phyloP scores from a whole-genome alignment of 495 filamentous ascomycete genomes.

The Penicillium silybi region DNA sequence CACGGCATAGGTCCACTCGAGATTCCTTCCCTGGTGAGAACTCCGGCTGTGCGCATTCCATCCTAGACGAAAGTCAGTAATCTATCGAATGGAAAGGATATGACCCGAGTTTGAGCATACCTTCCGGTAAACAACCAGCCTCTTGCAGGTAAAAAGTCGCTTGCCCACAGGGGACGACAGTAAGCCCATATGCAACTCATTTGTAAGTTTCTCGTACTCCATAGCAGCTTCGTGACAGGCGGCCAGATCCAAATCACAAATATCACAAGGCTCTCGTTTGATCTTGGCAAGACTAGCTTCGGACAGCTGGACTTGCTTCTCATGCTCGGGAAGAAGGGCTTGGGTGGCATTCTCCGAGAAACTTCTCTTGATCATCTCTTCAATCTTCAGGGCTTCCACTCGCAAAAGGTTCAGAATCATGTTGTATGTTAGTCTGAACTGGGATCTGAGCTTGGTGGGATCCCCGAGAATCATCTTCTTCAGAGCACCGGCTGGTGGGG shows the following conservation, averaged over 20 bases:
- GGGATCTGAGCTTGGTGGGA: slow-evolving; percentile 89
- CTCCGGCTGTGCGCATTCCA: slow-evolving; percentile 71
- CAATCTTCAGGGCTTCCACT: slow-evolving; percentile 95
- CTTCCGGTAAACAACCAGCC: slow-evolving; percentile 70
- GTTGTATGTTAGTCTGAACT: slow-evolving; percentile 97
- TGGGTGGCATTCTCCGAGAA: slow-evolving; percentile 99
- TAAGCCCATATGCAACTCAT: slow-evolving; percentile 67
- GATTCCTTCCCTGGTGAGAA: slow-evolving; percentile 72
- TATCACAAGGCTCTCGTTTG: slow-evolving; percentile 76
- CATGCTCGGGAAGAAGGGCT: slow-evolving; percentile 88
- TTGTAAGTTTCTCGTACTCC: slow-evolving; percentile 67
- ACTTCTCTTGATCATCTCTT: slow-evolving; percentile 99
- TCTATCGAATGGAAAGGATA: neutral
- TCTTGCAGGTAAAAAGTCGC: slow-evolving; percentile 67
- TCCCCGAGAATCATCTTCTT: slow-evolving; percentile 94
- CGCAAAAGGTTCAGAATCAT: slow-evolving; percentile 97
- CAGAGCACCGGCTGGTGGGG: slow-evolving; percentile 74
- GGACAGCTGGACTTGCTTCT: slow-evolving; percentile 88
- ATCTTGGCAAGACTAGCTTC: slow-evolving; percentile 88
- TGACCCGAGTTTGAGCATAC: slow-evolving; percentile 25
- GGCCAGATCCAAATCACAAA: slow-evolving; percentile 77
- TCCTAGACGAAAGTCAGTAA: slow-evolving; percentile 47
- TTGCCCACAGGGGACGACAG: slow-evolving; percentile 72
- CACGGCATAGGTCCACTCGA: slow-evolving; percentile 56
- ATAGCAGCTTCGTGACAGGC: slow-evolving; percentile 75